Evolutionary conservation across 192 early-diverging fungal genomes (phyloP).

Genomic region (Coemansia sp.): DNA sequence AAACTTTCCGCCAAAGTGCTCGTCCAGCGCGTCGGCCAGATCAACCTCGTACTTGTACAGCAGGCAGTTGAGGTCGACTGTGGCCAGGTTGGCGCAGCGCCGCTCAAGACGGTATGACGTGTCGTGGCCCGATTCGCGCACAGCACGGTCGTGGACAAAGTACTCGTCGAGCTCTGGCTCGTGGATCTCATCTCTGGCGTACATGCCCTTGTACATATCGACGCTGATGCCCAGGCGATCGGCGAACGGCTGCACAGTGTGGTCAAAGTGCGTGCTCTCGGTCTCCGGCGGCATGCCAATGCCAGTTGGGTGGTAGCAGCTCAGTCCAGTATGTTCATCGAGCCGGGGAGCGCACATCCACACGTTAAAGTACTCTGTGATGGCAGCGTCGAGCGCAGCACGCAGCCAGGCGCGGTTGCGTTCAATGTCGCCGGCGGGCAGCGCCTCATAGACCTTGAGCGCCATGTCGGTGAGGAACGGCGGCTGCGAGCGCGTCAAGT

Average conservation of each 20-base stretch:
- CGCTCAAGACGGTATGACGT: constrained; percentile 93
- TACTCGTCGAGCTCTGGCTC: constrained; percentile 91
- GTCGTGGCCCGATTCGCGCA: constrained; percentile 96
- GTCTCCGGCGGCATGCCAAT: constrained; percentile 98
- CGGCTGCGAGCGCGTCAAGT: constrained; percentile 94
- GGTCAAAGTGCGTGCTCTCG: constrained; percentile 87
- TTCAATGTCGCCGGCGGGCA: constrained; percentile 46
- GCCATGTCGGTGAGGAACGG: constrained; percentile 98
- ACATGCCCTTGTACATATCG: constrained; percentile 71
- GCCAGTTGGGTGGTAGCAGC: constrained; percentile 85
- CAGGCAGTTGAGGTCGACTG: constrained; percentile 89
- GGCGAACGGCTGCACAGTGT: constrained; percentile 82
- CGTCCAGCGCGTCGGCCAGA: constrained; percentile 70
- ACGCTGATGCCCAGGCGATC: constrained; percentile 62
- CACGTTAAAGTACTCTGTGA: constrained; percentile 90
- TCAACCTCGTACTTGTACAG: constrained; percentile 97
- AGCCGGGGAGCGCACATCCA: constrained; percentile 85
- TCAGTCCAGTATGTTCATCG: constrained; percentile 73
- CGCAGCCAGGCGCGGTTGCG: constrained; percentile 75
- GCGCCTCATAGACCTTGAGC: constrained; percentile 68
- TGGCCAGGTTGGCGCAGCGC: constrained; percentile 86
- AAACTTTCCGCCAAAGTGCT: constrained; percentile 60
- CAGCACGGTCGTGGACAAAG: constrained; percentile 97
- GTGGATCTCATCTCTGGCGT: constrained; percentile 63
- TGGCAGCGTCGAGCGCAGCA: constrained; percentile 65